Conservation (phyloP, 1,284 basidiomycete species). For the Sporisorium sorghi region DNA sequence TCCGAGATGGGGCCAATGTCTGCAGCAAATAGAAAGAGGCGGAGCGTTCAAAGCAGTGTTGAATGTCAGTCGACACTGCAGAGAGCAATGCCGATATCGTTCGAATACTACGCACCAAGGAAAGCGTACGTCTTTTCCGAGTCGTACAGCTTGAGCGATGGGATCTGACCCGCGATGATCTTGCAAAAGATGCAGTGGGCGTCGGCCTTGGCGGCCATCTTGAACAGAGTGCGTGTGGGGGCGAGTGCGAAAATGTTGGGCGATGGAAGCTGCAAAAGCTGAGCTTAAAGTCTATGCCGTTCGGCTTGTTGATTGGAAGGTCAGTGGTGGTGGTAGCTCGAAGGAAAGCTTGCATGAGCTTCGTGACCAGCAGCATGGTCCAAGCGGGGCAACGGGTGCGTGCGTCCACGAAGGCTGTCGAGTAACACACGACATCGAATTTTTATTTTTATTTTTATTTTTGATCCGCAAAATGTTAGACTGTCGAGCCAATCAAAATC, state of each 20-base stretch:
- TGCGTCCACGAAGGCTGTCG: neutral
- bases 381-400: conserved; percentile 14
- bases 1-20: conserved; percentile 88
- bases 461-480: conserved; percentile 21
- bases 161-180: conserved; percentile 71
- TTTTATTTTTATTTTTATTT: too few species aligned
- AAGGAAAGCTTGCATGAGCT: neutral
- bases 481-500: too few species aligned
- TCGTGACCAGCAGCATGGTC: conserved; percentile 12
- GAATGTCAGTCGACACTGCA: too few species aligned
- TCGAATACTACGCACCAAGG: conserved; percentile 48
- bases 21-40: neutral
- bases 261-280: neutral
- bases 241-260: conserved; percentile 55
- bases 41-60: neutral
- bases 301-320: neutral
- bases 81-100: too few species aligned
- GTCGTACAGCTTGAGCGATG: conserved; percentile 70
- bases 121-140: conserved; percentile 68
- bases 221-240: conserved; percentile 47
- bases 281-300: neutral
- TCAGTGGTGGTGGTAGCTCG: neutral
- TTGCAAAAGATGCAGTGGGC: conserved; percentile 71
- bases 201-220: conserved; percentile 58
- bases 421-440: conserved; percentile 42